Conservation (phyloP, 2,329 filamentous ascomycete genomes). For the Diplodia sapinea region DNA sequence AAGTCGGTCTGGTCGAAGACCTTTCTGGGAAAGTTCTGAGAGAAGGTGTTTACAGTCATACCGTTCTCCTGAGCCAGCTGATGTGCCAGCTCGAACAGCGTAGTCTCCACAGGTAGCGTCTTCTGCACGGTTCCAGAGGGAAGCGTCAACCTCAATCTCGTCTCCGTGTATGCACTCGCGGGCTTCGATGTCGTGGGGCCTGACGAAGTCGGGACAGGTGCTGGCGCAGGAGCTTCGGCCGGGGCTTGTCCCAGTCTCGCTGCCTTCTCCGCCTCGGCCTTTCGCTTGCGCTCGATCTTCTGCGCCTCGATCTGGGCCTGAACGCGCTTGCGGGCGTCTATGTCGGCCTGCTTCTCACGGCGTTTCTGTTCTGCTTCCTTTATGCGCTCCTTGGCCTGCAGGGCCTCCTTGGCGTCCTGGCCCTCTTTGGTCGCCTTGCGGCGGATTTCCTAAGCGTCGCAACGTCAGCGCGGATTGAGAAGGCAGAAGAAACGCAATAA, state of each 20-base stretch:
- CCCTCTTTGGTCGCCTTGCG: slow-evolving; percentile 87
- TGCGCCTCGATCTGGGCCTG: slow-evolving; percentile 94
- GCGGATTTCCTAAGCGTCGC: slow-evolving; percentile 63
- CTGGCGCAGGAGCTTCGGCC: slow-evolving; percentile 56
- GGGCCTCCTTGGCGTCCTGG: slow-evolving; percentile 88
- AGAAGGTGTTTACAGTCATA: slow-evolving; percentile 74
- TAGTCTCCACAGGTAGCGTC: slow-evolving; percentile 86
- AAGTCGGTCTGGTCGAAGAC: slow-evolving; percentile 74
- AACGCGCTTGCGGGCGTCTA: slow-evolving; percentile 85
- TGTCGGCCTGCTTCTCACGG: slow-evolving; percentile 83
- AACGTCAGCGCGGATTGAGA: slow-evolving; percentile 25
- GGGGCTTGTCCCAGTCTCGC: slow-evolving; percentile 74
- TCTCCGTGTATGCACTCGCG: slow-evolving; percentile 76
- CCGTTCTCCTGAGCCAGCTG: slow-evolving; percentile 74
- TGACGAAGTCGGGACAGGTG: slow-evolving; percentile 54
- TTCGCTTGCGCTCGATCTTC: slow-evolving; percentile 84
- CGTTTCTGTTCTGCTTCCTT: slow-evolving; percentile 88
- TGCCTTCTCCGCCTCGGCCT: slow-evolving; percentile 85
- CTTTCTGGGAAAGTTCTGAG: slow-evolving; percentile 86
- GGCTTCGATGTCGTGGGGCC: slow-evolving; percentile 63
- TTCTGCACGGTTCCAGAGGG: slow-evolving; percentile 78
- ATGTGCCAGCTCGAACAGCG: slow-evolving; percentile 88
- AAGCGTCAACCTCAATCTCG: slow-evolving; percentile 81
- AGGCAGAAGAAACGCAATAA: slow-evolving; percentile 9
- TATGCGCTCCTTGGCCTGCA: slow-evolving; percentile 85